Percentiles rank a stretch among this genome's conserved stretches.
Conservation (phyloP, 306 rosid genomes). For the Sophora flavescens region DNA sequence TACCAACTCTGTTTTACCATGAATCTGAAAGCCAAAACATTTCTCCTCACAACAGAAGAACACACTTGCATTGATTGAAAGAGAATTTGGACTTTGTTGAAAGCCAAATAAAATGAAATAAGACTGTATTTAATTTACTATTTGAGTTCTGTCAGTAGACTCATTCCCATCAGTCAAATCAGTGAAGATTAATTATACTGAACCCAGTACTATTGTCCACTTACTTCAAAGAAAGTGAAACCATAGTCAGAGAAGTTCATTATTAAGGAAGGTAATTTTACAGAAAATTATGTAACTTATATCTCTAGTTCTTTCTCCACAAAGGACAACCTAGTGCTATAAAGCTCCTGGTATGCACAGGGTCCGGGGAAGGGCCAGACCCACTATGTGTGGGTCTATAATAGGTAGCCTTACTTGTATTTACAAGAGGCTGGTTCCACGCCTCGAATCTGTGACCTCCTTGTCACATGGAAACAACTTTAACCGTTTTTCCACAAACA, state of each 20-base stretch:
- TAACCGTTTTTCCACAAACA: background rate
- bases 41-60: background rate
- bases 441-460: no score
- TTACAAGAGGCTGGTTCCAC: no score
- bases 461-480: no score
- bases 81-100: conserved; percentile 4
- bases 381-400: no score
- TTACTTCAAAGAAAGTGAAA: conserved; percentile 25
- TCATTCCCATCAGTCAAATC: conserved; percentile 17
- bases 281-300: conserved; percentile 28
- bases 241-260: conserved; percentile 29
- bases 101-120: conserved; percentile 33
- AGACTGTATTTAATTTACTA: conserved; percentile 1
- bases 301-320: conserved; percentile 16
- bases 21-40: conserved; percentile 68
- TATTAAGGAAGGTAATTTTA: conserved; percentile 31
- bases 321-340: no score
- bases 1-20: conserved; percentile 91
- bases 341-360: no score
- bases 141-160: conserved; percentile 9
- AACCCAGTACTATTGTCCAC: conserved; percentile 17
- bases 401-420: no score
- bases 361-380: no score
- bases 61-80: conserved; percentile 21
- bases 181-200: conserved; percentile 35